phyloP scores from a whole-genome alignment of 202 grass and related monocot genomes.

The Musa balbisiana region DNA sequence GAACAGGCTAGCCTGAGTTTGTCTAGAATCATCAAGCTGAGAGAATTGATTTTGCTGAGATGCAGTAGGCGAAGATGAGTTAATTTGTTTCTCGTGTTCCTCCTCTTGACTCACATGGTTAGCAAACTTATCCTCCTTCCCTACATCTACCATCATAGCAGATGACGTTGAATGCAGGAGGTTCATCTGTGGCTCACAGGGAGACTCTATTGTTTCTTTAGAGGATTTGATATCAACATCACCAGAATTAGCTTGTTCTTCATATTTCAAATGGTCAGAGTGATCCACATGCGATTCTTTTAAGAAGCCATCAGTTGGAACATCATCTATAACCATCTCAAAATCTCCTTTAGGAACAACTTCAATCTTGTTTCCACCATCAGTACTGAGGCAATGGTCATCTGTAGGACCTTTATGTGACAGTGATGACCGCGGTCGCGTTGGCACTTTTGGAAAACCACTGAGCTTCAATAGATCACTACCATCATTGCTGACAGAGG shows the following conservation, averaged over 20 bases:
- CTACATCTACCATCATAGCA: conserved; percentile 19
- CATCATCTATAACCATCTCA: conserved; percentile 22
- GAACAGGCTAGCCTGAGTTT: conserved; percentile 34
- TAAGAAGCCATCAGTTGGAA: conserved; percentile 24
- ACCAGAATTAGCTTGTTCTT: conserved; percentile 23
- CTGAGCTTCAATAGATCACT: conserved; percentile 44
- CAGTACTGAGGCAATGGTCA: conserved; percentile 20
- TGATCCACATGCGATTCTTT: conserved; percentile 27
- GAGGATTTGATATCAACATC: conserved; percentile 31
- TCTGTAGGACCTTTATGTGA: conserved; percentile 34
- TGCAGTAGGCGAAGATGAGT: conserved; percentile 23
- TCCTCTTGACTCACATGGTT: conserved; percentile 24
- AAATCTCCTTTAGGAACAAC: conserved; percentile 26
- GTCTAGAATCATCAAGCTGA: conserved; percentile 29
- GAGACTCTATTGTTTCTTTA: conserved; percentile 25
- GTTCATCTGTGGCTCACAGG: conserved; percentile 1
- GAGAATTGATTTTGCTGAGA: conserved; percentile 29
- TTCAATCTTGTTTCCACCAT: conserved; percentile 27
- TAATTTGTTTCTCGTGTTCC: conserved; percentile 36
- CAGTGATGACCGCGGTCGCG: conserved; percentile 49
- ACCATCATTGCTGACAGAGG: conserved; percentile 19
- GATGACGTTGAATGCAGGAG: conserved; percentile 33
- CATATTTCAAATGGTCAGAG: conserved; percentile 26
- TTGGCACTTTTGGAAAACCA: conserved; percentile 58
- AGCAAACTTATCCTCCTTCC: conserved; percentile 29